Conservation (phyloP, 2,329 filamentous ascomycete species). For the Neofusicoccum parvum region DNA sequence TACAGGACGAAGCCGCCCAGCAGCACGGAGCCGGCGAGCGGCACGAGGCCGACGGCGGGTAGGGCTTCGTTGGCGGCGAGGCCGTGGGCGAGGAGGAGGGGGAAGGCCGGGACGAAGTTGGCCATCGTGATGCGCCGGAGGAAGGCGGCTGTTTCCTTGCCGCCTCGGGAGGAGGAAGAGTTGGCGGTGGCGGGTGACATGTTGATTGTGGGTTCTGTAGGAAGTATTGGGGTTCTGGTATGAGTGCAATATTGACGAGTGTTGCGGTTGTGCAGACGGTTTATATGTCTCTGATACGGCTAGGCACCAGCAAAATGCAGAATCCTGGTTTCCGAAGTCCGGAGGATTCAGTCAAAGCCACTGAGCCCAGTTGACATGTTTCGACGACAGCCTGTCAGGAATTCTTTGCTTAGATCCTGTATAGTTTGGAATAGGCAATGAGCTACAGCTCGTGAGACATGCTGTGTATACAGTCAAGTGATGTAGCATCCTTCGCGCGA, state of each 20-base stretch:
- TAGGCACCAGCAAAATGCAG: too few species aligned
- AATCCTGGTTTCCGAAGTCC: too few species aligned
- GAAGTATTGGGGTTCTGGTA: too few species aligned
- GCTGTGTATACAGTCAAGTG: neutral
- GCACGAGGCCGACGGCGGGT: conserved; percentile 2
- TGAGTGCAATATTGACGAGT: too few species aligned
- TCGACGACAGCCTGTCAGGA: too few species aligned
- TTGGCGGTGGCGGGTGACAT: neutral
- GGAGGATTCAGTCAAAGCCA: too few species aligned
- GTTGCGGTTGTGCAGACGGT: too few species aligned
- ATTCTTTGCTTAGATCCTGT: too few species aligned
- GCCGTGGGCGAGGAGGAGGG: conserved; percentile 6
- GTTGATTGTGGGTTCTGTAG: neutral
- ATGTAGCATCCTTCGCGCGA: neutral
- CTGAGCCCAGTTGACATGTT: too few species aligned
- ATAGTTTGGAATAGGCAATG: neutral
- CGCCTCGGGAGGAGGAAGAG: too few species aligned
- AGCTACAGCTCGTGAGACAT: neutral
- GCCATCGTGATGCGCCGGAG: neutral
- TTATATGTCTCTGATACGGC: too few species aligned
- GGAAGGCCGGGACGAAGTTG: neutral
- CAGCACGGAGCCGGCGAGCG: conserved; percentile 1
- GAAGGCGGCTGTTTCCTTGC: neutral
- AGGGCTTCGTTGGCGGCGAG: neutral
- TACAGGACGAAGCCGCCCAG: neutral